Conservation (phyloP, 1,284 basidiomycete genomes). For the Marasmius oreades region DNA sequence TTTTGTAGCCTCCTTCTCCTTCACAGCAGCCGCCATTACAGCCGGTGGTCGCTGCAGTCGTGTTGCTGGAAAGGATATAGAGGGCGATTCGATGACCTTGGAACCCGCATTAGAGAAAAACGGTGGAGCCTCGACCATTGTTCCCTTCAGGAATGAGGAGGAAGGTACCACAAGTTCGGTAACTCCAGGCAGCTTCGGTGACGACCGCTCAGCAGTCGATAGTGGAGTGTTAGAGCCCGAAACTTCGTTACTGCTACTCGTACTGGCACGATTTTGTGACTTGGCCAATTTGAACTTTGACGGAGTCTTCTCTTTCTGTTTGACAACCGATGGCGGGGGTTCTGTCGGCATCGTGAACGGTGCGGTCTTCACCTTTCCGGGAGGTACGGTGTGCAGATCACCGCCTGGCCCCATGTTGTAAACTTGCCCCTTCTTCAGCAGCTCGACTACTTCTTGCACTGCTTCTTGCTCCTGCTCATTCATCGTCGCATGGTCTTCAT, state of each 20-base stretch:
- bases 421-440: conserved; percentile 53
- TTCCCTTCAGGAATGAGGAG: neutral
- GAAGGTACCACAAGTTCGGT: conserved; percentile 25
- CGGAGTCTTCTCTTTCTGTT: conserved; percentile 8
- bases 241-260: conserved; percentile 5
- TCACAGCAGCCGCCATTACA: conserved; percentile 37
- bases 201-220: conserved; percentile 23
- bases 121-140: conserved; percentile 1
- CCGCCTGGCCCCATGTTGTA: conserved; percentile 54
- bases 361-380: conserved; percentile 18
- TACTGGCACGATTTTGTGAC: conserved; percentile 12
- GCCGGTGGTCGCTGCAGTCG: conserved; percentile 35
- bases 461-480: conserved; percentile 35
- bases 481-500: conserved; percentile 35
- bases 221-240: conserved; percentile 25
- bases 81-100: conserved; percentile 34
- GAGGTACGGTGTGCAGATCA: conserved; percentile 24
- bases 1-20: conserved; percentile 24
- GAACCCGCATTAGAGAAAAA: conserved; percentile 15
- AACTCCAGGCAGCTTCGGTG: conserved; percentile 28
- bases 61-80: conserved; percentile 22
- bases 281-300: conserved; percentile 38
- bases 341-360: conserved; percentile 11
- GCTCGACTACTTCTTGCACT: conserved; percentile 50
- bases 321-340: conserved; percentile 10